Evolutionary conservation across 805 yeast species (phyloP).

Genomic region (Candida ulmi): DNA sequence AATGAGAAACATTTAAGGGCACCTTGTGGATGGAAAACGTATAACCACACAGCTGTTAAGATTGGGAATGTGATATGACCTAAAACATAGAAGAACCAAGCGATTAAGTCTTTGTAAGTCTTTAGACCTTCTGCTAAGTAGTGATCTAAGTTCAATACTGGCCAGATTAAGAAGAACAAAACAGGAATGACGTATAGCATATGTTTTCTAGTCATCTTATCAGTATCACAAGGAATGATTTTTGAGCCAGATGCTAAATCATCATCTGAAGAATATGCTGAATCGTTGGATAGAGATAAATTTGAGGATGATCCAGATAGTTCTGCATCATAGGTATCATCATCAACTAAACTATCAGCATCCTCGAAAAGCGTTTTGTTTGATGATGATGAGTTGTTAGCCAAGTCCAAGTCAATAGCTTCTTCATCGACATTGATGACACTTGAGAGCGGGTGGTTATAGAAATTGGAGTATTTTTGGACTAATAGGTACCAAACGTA

Average conservation of each 20-base stretch:
- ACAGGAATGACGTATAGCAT: slow-evolving; percentile 24
- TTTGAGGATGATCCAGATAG: slow-evolving; percentile 1
- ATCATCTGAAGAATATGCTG: not conserved
- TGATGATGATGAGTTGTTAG: no score
- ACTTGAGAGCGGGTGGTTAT: slow-evolving; percentile 3
- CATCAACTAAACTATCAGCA: not conserved
- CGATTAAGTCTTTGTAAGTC: slow-evolving; percentile 43
- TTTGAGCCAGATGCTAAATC: not conserved
- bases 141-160: slow-evolving; percentile 41
- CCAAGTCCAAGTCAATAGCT: not conserved
- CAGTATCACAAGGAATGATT: slow-evolving; percentile 6
- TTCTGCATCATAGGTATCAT: not conserved
- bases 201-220: slow-evolving; percentile 10
- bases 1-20: slow-evolving; percentile 46
- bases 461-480: not conserved
- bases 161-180: slow-evolving; percentile 41
- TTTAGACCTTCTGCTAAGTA: slow-evolving; percentile 35
- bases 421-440: slow-evolving; percentile 1
- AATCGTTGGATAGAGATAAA: not conserved
- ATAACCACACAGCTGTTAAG: slow-evolving; percentile 54
- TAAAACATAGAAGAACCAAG: slow-evolving; percentile 60
- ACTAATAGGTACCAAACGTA: slow-evolving; percentile 9
- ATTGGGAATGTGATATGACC: slow-evolving; percentile 59
- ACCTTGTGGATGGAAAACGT: slow-evolving; percentile 65
- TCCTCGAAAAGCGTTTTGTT: no score